phyloP scores from a whole-genome alignment of 1,139 yeast species.

The Blastobotrys indianensis region DNA sequence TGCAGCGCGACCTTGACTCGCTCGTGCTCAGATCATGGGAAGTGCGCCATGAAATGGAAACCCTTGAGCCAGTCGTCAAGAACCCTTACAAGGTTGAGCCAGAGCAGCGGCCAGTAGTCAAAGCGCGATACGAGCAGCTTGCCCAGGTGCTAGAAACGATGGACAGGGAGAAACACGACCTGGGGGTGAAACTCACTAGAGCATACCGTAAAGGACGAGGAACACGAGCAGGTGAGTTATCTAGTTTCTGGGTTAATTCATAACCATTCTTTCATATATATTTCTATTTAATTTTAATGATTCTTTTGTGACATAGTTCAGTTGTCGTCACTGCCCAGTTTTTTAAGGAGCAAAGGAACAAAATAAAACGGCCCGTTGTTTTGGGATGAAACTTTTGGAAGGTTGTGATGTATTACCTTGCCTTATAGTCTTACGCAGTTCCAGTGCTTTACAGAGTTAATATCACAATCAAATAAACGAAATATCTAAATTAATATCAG shows the following conservation, averaged over 20 bases:
- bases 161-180: slow-evolving; percentile 25
- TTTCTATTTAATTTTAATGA: too few relatives aligned
- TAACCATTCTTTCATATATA: too few relatives aligned
- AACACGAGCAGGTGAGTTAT: slow-evolving; percentile 13
- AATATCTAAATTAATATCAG: too few relatives aligned
- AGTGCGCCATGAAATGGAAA: slow-evolving; percentile 9
- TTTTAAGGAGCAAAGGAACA: neutral
- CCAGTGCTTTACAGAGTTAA: too few relatives aligned
- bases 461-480: too few relatives aligned
- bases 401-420: too few relatives aligned
- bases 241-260: slow-evolving; percentile 26
- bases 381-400: too few relatives aligned
- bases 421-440: too few relatives aligned
- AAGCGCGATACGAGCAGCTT: slow-evolving; percentile 12
- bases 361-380: too few relatives aligned
- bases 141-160: slow-evolving; percentile 19
- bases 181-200: slow-evolving; percentile 25
- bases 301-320: too few relatives aligned
- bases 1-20: slow-evolving; percentile 15
- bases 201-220: slow-evolving; percentile 24
- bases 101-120: slow-evolving; percentile 16
- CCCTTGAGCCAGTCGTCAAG: slow-evolving; percentile 7
- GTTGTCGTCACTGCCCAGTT: neutral
- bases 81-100: slow-evolving; percentile 16
- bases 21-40: slow-evolving; percentile 9